A percentile compares a stretch with the other conserved stretches of the same genome.
phyloP scores from a whole-genome alignment of 2,329 filamentous ascomycete species.

The Ophiostoma quercus region DNA sequence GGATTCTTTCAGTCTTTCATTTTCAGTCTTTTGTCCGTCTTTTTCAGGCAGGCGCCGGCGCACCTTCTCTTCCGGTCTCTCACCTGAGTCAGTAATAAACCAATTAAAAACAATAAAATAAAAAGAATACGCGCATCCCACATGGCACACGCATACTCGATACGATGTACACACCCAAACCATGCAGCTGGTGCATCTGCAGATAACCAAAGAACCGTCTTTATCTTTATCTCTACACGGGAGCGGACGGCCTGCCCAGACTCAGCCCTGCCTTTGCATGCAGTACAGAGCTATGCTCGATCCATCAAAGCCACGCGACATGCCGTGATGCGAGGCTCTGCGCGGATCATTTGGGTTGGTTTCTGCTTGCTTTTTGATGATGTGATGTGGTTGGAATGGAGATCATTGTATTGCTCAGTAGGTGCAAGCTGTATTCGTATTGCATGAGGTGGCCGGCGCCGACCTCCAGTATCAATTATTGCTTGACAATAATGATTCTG shows the following conservation, averaged over 20 bases:
- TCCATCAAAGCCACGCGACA: neutral
- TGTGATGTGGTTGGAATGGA: neutral
- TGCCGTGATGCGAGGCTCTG: neutral
- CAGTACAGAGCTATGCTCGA: neutral
- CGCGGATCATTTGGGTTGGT: neutral
- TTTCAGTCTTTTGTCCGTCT: neutral
- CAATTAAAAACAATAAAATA: neutral
- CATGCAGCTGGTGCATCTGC: neutral
- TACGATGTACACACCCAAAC: neutral
- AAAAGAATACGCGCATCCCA: neutral
- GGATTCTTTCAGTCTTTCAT: neutral
- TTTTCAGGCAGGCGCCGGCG: neutral
- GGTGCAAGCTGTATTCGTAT: neutral
- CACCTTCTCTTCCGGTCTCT: neutral
- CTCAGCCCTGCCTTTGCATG: neutral
- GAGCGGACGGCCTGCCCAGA: slow-evolving; percentile 10
- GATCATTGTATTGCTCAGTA: neutral
- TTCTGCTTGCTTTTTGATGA: neutral
- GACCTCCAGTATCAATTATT: neutral
- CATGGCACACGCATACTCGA: neutral
- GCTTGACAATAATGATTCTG: too few species aligned
- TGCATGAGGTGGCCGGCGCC: neutral
- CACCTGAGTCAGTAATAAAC: neutral
- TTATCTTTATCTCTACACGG: neutral
- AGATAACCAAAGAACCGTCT: neutral